Evolutionary conservation across 805 yeast genomes (phyloP).

Genomic region (Yarrowia divulgata): DNA sequence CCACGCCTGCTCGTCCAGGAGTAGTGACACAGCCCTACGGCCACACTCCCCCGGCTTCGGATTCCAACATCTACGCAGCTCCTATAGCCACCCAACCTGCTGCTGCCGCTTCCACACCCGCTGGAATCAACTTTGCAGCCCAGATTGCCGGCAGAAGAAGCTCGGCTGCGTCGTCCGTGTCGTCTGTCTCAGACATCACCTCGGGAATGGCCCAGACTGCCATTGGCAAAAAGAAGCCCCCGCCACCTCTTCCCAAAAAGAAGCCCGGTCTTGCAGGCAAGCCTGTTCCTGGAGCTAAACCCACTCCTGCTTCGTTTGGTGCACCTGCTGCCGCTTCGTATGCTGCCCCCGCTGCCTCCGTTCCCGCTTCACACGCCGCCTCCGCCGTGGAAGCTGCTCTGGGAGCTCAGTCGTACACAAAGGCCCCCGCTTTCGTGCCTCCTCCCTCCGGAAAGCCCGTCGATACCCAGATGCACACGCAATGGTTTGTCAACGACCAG

Average conservation of each 20-base stretch:
- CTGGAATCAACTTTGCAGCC: slow-evolving; percentile 50
- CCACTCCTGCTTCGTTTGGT: neutral
- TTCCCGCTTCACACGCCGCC: slow-evolving; percentile 1
- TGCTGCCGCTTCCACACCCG: slow-evolving; percentile 45
- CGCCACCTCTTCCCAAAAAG: slow-evolving; percentile 45
- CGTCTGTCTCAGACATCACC: slow-evolving; percentile 40
- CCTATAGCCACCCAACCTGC: slow-evolving; percentile 12
- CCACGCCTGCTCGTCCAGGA: slow-evolving; percentile 24
- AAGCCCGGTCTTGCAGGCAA: slow-evolving; percentile 42
- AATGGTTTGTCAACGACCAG: slow-evolving; percentile 45
- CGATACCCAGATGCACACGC: slow-evolving; percentile 44
- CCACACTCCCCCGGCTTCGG: slow-evolving; percentile 7
- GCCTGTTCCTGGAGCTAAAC: slow-evolving; percentile 34
- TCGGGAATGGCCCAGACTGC: slow-evolving; percentile 41
- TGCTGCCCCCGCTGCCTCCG: neutral
- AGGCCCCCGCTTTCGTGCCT: slow-evolving; percentile 18
- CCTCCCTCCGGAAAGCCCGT: slow-evolving; percentile 21
- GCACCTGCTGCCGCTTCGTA: neutral
- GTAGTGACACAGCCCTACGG: slow-evolving; percentile 12
- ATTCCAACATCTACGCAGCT: slow-evolving; percentile 17
- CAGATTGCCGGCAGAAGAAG: slow-evolving; percentile 40
- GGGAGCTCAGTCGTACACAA: slow-evolving; percentile 8
- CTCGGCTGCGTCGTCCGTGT: slow-evolving; percentile 37
- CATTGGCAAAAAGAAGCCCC: slow-evolving; percentile 43
- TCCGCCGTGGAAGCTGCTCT: slow-evolving; percentile 31